Base-by-base conservation (phyloP, 306 rosid genomes). In the Vachellia pachyceras region DNA sequence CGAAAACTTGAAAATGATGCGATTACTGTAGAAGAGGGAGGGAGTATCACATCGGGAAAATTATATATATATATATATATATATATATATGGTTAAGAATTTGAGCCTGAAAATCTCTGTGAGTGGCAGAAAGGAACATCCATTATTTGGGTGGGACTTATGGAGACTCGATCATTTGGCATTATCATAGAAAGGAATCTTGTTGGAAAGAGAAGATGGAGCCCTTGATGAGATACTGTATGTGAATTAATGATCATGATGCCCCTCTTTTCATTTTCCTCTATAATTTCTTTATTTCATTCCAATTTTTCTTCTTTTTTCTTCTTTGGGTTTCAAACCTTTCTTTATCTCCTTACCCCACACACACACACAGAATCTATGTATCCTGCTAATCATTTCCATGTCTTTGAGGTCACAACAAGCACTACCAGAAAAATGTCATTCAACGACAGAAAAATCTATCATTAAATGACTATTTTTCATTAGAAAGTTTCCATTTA, bases 151-250 rank as follows among this genome's bases (percentile, higher is more conserved):
- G 81, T 77, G 68, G 58, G 35, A 57, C 44, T 85, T 63, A 8
- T 63, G 55, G 49, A 52, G 63, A 77, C 68, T 84, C 7, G 36
- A 58, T 22, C 82, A 83, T 83, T 85, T 88, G 95, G 88, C 89
- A 79, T 69, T 87, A 73, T 91, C 73, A 63, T 77, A 69, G 65
- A 64, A 73, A 79, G 81, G 89, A 87, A 91, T 90, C 89, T 89
- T 55, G 72, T 75, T 67, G 33, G 33, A 29, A 29, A 29, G 33
- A 29, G 33, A 29, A 29, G 78, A 86, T 70, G 40, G 77, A 73
- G 83, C 20, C 66, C 39, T 44, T 49, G 7, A 79, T n/a, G 7
- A 22, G 66, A 75, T 61, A 54, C 74, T 65, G 14, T 8, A 36
- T 58, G 2, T 29, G 33, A 29, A 58, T n/a, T n/a, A n/a, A n/a